Base-by-base conservation (phyloP, 805 yeast genomes). In the Candida fluviatilis region DNA sequence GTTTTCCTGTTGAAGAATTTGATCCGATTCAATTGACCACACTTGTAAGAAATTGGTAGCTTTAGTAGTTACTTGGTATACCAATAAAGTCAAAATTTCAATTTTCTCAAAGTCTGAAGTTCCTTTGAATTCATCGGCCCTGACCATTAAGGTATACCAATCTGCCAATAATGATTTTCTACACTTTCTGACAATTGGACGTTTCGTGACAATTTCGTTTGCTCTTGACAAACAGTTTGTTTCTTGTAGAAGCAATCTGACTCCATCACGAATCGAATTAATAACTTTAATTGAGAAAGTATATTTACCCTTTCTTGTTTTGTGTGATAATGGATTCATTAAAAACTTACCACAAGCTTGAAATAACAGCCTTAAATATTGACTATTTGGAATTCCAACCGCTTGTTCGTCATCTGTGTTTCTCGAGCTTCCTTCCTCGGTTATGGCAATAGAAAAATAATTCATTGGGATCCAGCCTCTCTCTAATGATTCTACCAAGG, bases 391-490 rank as follows among this genome's bases (percentile, higher is more conserved):
- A 5, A 62, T 54, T 23, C 42, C 47, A 0, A 54, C 60, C 16
- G 45, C 49, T n/a, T 75, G 58, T 10, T 58, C 63, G 2, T 66
- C 68, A 10, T 37, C 65, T 18, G 36, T 55, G 14, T 6, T 10
- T 10, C 5, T 12, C 15, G 5, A n/a, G 30, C 27, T 58, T 33
- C 47, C 46, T 2, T 69, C 70, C 11, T 40, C 66, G 10, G 51
- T 52, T 3, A 78, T 62, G 1, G 69, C 71, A 35, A 63, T 69
- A 4, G 80, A 62, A 51, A 84, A 85, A 60, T 82, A 85, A 53
- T 84, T 85, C 73, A 85, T 80, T 3, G 95, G 95, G 13, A 84
- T 86, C 95, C 95, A 85, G 13, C 95, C 95, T 45, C 88, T 63
- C 49, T 73, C 71, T 36, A 80, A 64, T 11, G 80, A 67, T 39